Evolutionary conservation across 805 yeast species (phyloP).

Genomic region (Lipomyces mesembrius): DNA sequence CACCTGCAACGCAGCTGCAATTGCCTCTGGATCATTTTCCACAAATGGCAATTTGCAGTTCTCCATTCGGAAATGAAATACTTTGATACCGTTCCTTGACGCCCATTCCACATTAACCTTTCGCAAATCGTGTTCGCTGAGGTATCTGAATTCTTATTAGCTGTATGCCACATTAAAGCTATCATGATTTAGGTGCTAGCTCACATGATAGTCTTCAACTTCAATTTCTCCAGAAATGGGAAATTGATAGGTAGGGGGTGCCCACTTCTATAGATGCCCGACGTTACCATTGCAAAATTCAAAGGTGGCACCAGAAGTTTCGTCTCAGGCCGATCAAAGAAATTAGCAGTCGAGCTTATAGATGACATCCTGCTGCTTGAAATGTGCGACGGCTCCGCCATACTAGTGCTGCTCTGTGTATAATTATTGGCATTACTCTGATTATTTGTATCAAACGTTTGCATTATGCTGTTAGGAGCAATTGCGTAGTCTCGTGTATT

Average conservation of each 20-base stretch:
- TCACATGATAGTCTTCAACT: constrained; percentile 78
- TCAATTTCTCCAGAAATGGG: constrained; percentile 71
- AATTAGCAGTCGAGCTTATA: constrained; percentile 32
- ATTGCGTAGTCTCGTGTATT: neutral
- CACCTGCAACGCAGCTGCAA: constrained; percentile 50
- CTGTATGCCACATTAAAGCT: neutral
- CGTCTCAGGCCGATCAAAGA: constrained; percentile 34
- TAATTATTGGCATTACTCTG: neutral
- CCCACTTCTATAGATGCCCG: constrained; percentile 86
- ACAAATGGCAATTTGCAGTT: constrained; percentile 77
- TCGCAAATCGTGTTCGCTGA: constrained; percentile 65
- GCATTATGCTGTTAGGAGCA: neutral
- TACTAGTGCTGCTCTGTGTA: constrained; percentile 23
- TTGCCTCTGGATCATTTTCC: constrained; percentile 60
- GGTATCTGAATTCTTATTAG: constrained; percentile 36
- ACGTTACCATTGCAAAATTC: constrained; percentile 86
- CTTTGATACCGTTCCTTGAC: constrained; percentile 54
- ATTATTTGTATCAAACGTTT: neutral
- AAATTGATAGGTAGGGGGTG: constrained; percentile 89
- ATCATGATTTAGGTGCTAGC: constrained; percentile 51
- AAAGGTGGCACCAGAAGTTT: constrained; percentile 75
- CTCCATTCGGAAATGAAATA: constrained; percentile 67
- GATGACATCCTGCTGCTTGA: constrained; percentile 35
- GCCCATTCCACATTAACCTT: constrained; percentile 75
- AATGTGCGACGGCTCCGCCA: constrained; percentile 21